These are phyloP conservation scores for Magnolia sinica DNA, from an alignment of 164 flowering plant species.

Conservation along the genomic window DNA sequence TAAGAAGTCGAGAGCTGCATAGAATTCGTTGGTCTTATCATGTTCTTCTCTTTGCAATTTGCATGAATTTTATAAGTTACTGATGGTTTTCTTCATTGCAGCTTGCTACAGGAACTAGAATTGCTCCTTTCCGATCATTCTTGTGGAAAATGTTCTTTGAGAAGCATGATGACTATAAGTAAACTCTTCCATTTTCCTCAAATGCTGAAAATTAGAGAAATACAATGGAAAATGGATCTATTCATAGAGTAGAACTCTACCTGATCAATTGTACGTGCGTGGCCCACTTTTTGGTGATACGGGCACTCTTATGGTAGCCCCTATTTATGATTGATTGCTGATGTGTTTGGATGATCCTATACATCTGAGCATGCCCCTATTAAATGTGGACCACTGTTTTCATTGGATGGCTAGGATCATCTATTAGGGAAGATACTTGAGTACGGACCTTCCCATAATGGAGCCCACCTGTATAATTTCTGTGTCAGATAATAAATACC, in stretches of 20 bases:
- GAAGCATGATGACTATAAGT: constrained; percentile 94
- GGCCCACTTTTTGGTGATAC: background rate
- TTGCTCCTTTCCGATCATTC: constrained; percentile 91
- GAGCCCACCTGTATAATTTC: too few species aligned
- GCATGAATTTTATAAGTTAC: background rate
- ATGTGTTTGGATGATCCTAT: background rate
- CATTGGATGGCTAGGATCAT: too few species aligned
- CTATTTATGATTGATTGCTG: background rate
- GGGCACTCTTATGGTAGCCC: background rate
- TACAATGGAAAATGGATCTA: background rate
- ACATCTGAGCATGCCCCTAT: background rate
- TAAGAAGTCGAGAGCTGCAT: background rate
- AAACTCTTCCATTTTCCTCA: constrained; percentile 14
- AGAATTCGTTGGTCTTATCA: background rate
- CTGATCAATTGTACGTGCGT: too few species aligned
- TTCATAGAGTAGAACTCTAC: background rate
- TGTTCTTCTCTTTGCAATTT: background rate
- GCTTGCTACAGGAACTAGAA: constrained; percentile 98
- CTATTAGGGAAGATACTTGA: too few species aligned
- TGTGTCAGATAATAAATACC: too few species aligned
- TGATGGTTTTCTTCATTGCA: constrained; percentile 23
- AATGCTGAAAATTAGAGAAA: background rate
- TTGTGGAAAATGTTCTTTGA: constrained; percentile 99
- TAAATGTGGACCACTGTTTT: too few species aligned
- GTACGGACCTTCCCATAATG: too few species aligned